Evolutionary conservation across 2,329 filamentous ascomycete genomes (phyloP), one percentile per base, ranked within the genome.

Genomic region (Fusarium drepaniforme): DNA sequence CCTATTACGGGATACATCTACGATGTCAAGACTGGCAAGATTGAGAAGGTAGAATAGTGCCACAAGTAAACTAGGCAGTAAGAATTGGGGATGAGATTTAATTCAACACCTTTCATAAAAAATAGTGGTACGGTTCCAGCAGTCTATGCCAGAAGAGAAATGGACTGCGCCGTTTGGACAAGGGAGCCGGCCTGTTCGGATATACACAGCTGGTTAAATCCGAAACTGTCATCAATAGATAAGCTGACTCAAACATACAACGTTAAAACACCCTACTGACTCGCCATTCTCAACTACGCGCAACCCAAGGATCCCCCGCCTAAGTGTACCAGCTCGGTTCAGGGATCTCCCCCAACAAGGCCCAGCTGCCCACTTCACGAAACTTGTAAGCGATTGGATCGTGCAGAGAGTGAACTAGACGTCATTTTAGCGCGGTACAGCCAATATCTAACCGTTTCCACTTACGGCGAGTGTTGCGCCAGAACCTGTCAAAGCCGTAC

Each of bases 401-500:
- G 28, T 53, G 49, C 1, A 53, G 49, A 53, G 49, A 53, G 49
- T 53, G 49, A 8, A 53, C 49, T 53, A 53, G 9, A 53, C 49
- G 49, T 53, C 49, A 53, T 53, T n/a, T 53, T 33, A 53, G 49
- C 49, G 49, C 25, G 18, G 25, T 8, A 53, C 25, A 53, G 49
- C 28, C 2, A 53, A 53, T 53, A n/a, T 53, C 25, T 4, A 53
- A n/a, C 16, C 6, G 49, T 53, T 53, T 5, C 49, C 25, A 53
- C 49, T 53, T 53, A 53, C 49, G 49, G 16, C 49, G 49, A 53
- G 49, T 53, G 18, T 53, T 53, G 25, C 49, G 49, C 49, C 49
- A 53, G 49, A 53, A 53, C 9, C 49, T 53, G 49, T 53, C 49
- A 53, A 53, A 53, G 6, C 49, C 49, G 49, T 53, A 53, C 49